phyloP scores from a whole-genome alignment of 2,329 filamentous ascomycete genomes.

The Aureobasidium sp. region DNA sequence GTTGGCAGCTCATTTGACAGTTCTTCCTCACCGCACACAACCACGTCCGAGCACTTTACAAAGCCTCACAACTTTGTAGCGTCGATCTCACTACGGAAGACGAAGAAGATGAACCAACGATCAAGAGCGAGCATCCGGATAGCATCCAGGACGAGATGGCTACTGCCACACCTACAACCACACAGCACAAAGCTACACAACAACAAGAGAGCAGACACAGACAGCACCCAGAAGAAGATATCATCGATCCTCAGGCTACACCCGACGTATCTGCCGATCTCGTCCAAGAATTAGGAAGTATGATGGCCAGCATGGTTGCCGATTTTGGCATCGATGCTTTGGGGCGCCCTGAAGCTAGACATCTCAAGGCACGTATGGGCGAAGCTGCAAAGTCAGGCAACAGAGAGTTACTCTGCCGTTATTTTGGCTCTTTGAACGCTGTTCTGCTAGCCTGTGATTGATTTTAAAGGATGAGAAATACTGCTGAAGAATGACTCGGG shows the following conservation, averaged over 20 bases:
- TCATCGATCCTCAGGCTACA: background rate
- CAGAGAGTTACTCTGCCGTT: background rate
- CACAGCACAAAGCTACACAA: no score
- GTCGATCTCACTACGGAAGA: background rate
- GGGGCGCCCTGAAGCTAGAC: background rate
- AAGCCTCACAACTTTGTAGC: background rate
- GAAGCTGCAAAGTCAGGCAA: background rate
- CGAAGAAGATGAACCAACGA: background rate
- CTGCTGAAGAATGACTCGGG: no score
- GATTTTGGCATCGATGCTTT: slow-evolving; percentile 2
- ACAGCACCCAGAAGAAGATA: background rate
- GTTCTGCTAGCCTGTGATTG: background rate
- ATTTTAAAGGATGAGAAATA: no score
- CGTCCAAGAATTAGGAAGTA: background rate
- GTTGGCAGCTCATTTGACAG: background rate
- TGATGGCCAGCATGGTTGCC: background rate
- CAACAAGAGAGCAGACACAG: no score
- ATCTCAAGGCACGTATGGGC: background rate
- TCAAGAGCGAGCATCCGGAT: background rate
- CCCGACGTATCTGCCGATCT: background rate
- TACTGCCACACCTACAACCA: no score
- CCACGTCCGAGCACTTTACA: background rate
- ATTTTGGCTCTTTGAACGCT: background rate
- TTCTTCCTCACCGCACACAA: no score
- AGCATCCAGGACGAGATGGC: no score